Percentiles rank a stretch among this genome's conserved stretches.
phyloP scores from a whole-genome alignment of 2,329 filamentous ascomycete species.

The Domatiomyces globalis region DNA sequence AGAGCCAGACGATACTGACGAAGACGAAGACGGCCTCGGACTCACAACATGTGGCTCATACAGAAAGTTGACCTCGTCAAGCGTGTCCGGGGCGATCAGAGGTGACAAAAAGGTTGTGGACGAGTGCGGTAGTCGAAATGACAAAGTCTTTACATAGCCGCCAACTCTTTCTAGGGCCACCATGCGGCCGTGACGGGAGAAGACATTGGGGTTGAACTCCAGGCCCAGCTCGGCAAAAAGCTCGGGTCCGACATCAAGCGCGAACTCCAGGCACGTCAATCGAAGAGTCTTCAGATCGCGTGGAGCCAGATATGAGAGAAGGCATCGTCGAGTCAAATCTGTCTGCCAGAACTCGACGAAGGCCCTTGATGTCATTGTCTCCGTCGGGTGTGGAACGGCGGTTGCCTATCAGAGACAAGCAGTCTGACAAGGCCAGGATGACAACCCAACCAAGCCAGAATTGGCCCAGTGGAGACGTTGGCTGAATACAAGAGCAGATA shows the following conservation, averaged over 20 bases:
- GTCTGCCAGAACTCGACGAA: conserved; percentile 27
- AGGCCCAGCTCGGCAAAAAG: conserved; percentile 34
- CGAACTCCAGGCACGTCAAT: conserved; percentile 25
- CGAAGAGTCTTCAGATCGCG: conserved; percentile 25
- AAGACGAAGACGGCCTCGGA: conserved; percentile 45
- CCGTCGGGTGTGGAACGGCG: background rate
- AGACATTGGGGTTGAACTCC: conserved; percentile 47
- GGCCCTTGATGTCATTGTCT: conserved; percentile 13
- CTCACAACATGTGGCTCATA: conserved; percentile 58
- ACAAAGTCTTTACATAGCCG: conserved; percentile 62
- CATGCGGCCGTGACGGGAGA: conserved; percentile 59
- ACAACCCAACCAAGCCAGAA: too few relatives aligned
- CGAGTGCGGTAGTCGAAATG: conserved; percentile 62
- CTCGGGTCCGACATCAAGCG: conserved; percentile 21
- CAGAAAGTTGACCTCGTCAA: conserved; percentile 64
- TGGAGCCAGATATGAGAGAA: conserved; percentile 22
- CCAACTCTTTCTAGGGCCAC: conserved; percentile 65
- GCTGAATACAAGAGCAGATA: background rate
- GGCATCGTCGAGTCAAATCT: conserved; percentile 22
- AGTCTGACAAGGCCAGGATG: background rate
- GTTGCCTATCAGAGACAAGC: background rate
- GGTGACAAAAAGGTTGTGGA: conserved; percentile 70
- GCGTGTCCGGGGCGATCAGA: conserved; percentile 63
- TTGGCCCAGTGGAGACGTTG: too few relatives aligned
- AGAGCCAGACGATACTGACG: conserved; percentile 36